Conservation (phyloP, 805 yeast species). For the Ogataea allantospora region DNA sequence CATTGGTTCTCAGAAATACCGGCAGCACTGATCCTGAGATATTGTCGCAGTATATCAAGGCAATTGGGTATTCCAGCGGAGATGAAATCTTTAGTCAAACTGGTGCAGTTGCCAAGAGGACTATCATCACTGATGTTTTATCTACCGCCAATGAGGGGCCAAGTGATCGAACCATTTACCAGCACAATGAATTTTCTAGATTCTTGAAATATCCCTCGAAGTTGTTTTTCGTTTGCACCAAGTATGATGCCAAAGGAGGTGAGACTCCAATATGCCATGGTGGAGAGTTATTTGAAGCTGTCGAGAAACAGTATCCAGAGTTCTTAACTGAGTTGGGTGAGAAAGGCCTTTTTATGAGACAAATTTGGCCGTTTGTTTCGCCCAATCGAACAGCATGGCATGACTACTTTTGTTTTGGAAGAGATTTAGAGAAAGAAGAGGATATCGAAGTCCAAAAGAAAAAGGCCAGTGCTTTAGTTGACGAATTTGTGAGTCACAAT, state of each 20-base stretch:
- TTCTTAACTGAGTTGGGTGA: slow-evolving; percentile 22
- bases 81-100: slow-evolving; percentile 29
- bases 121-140: slow-evolving; percentile 25
- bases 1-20: slow-evolving; percentile 29
- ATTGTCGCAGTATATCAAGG: slow-evolving; percentile 21
- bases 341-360: slow-evolving; percentile 29
- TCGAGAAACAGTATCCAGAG: slow-evolving; percentile 24
- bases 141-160: slow-evolving; percentile 36
- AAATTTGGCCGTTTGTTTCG: slow-evolving; percentile 29
- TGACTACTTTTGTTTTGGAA: slow-evolving; percentile 34
- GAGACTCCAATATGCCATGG: slow-evolving; percentile 37
- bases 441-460: slow-evolving; percentile 25
- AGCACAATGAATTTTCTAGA: slow-evolving; percentile 37
- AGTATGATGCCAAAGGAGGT: slow-evolving; percentile 30
- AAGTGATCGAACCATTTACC: slow-evolving; percentile 22
- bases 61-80: slow-evolving; percentile 26
- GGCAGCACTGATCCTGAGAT: slow-evolving; percentile 25
- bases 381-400: slow-evolving; percentile 27
- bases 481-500: slow-evolving; percentile 26
- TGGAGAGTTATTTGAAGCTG: slow-evolving; percentile 29
- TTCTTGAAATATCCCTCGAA: slow-evolving; percentile 31
- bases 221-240: slow-evolving; percentile 26
- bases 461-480: slow-evolving; percentile 28
- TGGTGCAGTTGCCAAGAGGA: slow-evolving; percentile 32
- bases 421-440: slow-evolving; percentile 27